Conservation (phyloP, 306 rosid genomes). For the Myrica gale region DNA sequence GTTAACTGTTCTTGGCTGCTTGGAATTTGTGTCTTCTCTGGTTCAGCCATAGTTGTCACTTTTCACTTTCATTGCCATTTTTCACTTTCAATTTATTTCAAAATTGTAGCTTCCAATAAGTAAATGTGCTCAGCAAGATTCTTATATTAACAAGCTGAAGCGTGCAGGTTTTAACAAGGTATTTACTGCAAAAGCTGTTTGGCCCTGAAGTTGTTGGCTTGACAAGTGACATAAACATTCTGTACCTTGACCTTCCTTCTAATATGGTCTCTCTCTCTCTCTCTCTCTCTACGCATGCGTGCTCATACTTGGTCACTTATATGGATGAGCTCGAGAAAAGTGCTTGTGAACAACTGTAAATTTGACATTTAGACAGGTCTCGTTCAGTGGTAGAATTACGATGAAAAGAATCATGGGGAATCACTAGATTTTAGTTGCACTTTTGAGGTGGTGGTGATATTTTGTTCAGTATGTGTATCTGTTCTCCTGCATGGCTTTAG, state of each 20-base stretch:
- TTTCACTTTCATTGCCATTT: neutral
- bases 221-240: slow-evolving; percentile 52
- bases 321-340: neutral
- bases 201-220: slow-evolving; percentile 59
- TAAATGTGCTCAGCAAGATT: neutral
- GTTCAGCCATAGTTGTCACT: neutral
- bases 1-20: neutral
- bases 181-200: slow-evolving; percentile 67
- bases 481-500: neutral
- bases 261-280: slow-evolving; percentile 64
- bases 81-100: too few species aligned
- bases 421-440: neutral
- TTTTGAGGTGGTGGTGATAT: neutral
- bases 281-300: neutral
- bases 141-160: slow-evolving; percentile 17
- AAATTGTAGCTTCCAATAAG: slow-evolving; percentile 1
- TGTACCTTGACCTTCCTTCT: slow-evolving; percentile 87
- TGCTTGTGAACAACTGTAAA: neutral
- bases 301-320: neutral
- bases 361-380: neutral
- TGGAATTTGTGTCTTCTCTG: neutral
- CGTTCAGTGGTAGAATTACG: neutral
- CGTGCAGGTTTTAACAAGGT: slow-evolving; percentile 74
- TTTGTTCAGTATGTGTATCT: neutral
- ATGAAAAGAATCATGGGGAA: neutral